These are phyloP conservation scores for Sugiyamaella mastotermitis DNA, from an alignment of 805 yeast genomes.

Conservation along the genomic window DNA sequence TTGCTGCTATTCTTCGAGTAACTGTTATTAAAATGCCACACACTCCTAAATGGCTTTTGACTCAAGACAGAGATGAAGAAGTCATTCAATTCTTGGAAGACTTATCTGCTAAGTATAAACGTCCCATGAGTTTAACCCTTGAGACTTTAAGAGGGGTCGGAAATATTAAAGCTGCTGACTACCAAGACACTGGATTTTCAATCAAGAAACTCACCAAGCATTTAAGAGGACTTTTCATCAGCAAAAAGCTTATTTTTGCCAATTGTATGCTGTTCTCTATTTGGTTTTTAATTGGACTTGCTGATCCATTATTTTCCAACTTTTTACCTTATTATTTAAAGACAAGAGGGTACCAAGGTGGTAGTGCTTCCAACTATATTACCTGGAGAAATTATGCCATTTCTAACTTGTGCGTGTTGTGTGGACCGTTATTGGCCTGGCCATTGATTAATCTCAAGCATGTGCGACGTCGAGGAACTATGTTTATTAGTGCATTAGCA, in stretches of 20 bases:
- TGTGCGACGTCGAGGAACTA: constrained; percentile 52
- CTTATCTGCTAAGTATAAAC: constrained; percentile 42
- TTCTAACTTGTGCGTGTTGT: constrained; percentile 40
- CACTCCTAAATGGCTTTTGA: constrained; percentile 49
- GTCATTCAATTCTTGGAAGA: constrained; percentile 40
- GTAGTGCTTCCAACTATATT: constrained; percentile 17
- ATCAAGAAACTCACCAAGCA: constrained; percentile 8
- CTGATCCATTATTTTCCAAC: constrained; percentile 50
- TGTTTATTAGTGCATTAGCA: constrained; percentile 44
- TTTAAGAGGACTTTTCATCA: constrained; percentile 37
- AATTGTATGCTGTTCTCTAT: constrained; percentile 41
- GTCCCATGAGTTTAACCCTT: constrained; percentile 37
- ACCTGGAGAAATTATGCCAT: constrained; percentile 31
- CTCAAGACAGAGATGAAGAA: constrained; percentile 45
- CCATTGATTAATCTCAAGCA: constrained; percentile 15
- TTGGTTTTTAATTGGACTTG: constrained; percentile 53
- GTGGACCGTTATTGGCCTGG: constrained; percentile 47
- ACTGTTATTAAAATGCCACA: constrained; percentile 42
- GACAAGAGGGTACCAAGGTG: constrained; percentile 38
- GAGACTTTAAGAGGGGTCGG: constrained; percentile 45
- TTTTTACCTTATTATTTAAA: constrained; percentile 49
- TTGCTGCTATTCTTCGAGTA: constrained; percentile 43
- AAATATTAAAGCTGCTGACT: constrained; percentile 22
- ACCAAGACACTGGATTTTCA: constrained; percentile 16
- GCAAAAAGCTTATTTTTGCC: constrained; percentile 36